These are phyloP conservation scores for Annulohypoxylon moriforme DNA, from an alignment of 495 filamentous ascomycete genomes.

Conservation along the genomic window DNA sequence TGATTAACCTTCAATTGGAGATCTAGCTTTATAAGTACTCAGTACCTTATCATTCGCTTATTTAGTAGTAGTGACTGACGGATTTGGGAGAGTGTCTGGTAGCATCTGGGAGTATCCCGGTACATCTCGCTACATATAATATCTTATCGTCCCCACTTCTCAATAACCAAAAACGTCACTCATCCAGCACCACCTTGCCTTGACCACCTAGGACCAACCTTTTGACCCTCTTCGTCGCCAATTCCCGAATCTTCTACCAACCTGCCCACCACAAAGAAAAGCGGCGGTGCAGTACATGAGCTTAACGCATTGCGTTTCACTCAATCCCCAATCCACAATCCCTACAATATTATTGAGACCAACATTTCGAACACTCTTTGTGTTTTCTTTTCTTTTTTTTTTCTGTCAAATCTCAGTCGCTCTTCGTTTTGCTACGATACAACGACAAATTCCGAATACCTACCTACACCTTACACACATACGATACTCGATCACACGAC, in stretches of 20 bases:
- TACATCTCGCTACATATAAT: neutral
- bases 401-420: neutral
- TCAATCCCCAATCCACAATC: neutral
- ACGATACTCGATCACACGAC: constrained; percentile 18
- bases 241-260: constrained; percentile 48
- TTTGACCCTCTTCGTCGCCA: constrained; percentile 31
- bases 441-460: constrained; percentile 10
- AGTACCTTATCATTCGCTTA: constrained; percentile 13
- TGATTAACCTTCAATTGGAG: constrained; percentile 28
- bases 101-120: neutral
- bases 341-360: neutral
- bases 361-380: constrained; percentile 24
- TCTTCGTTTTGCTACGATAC: constrained; percentile 11
- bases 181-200: neutral
- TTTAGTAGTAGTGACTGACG: neutral
- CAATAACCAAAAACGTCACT: constrained; percentile 39
- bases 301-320: constrained; percentile 8
- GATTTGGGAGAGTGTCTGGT: neutral
- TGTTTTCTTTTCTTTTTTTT: constrained; percentile 23
- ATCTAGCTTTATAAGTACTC: constrained; percentile 5
- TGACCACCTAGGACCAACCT: too few relatives aligned
- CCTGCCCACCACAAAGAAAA: constrained; percentile 38
- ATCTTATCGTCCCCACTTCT: constrained; percentile 32
- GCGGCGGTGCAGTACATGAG: constrained; percentile 33
- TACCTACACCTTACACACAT: constrained; percentile 10